Evolutionary conservation across 306 rosid genomes (phyloP), one percentile per base, ranked within the genome.

Genomic region (Arachis stenosperma): DNA sequence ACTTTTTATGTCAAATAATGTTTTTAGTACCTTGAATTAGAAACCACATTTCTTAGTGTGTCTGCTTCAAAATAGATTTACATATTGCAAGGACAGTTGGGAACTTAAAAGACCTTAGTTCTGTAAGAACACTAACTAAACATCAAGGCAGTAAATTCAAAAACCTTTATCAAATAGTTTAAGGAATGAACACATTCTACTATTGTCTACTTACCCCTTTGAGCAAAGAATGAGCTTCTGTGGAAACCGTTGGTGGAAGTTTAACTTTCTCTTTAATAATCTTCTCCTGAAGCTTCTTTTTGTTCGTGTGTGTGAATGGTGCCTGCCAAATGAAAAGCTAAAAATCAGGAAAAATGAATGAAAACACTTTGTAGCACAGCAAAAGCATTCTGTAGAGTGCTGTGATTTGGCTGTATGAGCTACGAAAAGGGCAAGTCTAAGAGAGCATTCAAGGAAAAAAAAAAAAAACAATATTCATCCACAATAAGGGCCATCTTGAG

Each of bases 261-360:
- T 94, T 94, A 69, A 94, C 69, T 82, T 85, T 94, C 84, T 94
- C 98, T 81, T 84, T 91, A 78, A 91, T 85, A 71, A 94, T 94
- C 81, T 77, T 89, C 84, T 89, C 98, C 79, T 91, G 97, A 80
- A 94, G 97, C 78, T 94, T 94, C 89, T 94, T 91, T 71, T 97
- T 86, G 67, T 94, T 91, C 14, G 70, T 76, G 75, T 90, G 98
- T 1, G 80, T 86, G 78, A 70, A 94, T 64, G 98, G 98, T 50
- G 98, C 87, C 98, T 94, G 96, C 89, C 81, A 72, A 61, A 67
- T 58, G 57, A 42, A 64, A 42, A 58, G 63, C 37, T 39, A 60
- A 37, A 6, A 53, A 59, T 47, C 66, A 82, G 60, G 37, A 42
- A 65, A 67, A 47, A 48, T 9, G 69, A 62, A 60, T 5, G 40